phyloP scores from a whole-genome alignment of 805 yeast species.

The Kazachstania africana region DNA sequence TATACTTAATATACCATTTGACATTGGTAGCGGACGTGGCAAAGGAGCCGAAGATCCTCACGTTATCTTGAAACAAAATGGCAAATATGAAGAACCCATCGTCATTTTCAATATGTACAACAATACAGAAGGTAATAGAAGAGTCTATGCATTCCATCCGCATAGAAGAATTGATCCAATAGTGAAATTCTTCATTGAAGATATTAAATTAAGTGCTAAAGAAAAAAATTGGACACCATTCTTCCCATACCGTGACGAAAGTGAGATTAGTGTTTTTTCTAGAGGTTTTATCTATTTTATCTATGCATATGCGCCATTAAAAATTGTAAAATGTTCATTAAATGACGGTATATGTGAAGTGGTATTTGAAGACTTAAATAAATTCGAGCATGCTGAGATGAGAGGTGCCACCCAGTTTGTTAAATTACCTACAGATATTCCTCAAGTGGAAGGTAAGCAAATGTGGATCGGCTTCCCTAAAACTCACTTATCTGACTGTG shows the following conservation, averaged over 20 bases:
- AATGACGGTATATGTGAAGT: slow-evolving; percentile 10
- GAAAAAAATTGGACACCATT: slow-evolving; percentile 13
- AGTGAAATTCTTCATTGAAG: slow-evolving; percentile 3
- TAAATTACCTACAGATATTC: slow-evolving; percentile 8
- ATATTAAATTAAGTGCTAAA: slow-evolving; percentile 2
- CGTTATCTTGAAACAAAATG: slow-evolving; percentile 2
- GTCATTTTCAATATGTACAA: slow-evolving; percentile 9
- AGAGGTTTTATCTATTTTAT: slow-evolving; percentile 12
- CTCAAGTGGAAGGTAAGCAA: slow-evolving; percentile 8
- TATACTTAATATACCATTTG: slow-evolving; percentile 2
- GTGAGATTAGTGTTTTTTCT: slow-evolving; percentile 3
- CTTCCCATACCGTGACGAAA: slow-evolving; percentile 1
- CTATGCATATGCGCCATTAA: slow-evolving; percentile 11
- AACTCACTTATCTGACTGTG: slow-evolving; percentile 9
- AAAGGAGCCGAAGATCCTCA: slow-evolving; percentile 8
- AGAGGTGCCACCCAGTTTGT: slow-evolving; percentile 17
- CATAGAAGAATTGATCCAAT: slow-evolving; percentile 9
- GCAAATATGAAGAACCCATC: slow-evolving; percentile 8
- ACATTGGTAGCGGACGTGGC: not conserved
- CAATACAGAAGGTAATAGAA: slow-evolving; percentile 3
- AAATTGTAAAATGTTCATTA: slow-evolving; percentile 13
- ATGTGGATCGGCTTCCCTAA: slow-evolving; percentile 17
- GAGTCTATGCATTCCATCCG: slow-evolving; percentile 8
- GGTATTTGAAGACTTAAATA: slow-evolving; percentile 8
- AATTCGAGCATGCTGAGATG: slow-evolving; percentile 8